Percentiles rank a stretch among this genome's conserved stretches.
Conservation (phyloP, 106 monocot species). For the Apostasia shenzhenica region DNA sequence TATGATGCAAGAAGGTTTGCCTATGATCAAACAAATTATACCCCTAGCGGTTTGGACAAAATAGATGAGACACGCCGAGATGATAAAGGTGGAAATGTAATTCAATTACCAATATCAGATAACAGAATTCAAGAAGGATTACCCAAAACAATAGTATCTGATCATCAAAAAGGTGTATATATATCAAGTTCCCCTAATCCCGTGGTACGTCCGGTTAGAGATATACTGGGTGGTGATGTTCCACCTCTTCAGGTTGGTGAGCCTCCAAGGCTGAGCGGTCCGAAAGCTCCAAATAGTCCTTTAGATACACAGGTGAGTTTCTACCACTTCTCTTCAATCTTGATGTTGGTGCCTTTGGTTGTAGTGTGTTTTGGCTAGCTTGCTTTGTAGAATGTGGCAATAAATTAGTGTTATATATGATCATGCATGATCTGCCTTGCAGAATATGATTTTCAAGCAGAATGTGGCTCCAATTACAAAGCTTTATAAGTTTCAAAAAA, state of each 20-base stretch:
- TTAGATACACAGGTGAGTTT: slow-evolving; percentile 48
- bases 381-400: no score
- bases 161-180: slow-evolving; percentile 28
- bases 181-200: slow-evolving; percentile 37
- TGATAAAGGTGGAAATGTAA: slow-evolving; percentile 47
- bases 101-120: slow-evolving; percentile 40
- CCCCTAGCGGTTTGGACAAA: slow-evolving; percentile 53
- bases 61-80: slow-evolving; percentile 57
- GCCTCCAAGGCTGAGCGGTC: slow-evolving; percentile 44
- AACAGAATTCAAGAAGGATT: slow-evolving; percentile 32
- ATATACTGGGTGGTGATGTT: slow-evolving; percentile 64
- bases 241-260: slow-evolving; percentile 63
- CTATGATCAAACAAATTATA: slow-evolving; percentile 52
- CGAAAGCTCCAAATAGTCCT: slow-evolving; percentile 23
- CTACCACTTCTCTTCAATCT: not conserved
- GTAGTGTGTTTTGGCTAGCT: no score
- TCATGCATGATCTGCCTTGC: no score
- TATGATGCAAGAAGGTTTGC: slow-evolving; percentile 75
- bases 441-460: no score
- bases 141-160: slow-evolving; percentile 38
- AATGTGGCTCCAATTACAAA: not conserved
- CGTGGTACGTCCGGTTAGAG: slow-evolving; percentile 72
- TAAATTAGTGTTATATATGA: no score
- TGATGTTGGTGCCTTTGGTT: not conserved
- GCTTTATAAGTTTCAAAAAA: not conserved